Conservation (phyloP, 768 basidiomycete species). For the Gelatoporia subvermispora region DNA sequence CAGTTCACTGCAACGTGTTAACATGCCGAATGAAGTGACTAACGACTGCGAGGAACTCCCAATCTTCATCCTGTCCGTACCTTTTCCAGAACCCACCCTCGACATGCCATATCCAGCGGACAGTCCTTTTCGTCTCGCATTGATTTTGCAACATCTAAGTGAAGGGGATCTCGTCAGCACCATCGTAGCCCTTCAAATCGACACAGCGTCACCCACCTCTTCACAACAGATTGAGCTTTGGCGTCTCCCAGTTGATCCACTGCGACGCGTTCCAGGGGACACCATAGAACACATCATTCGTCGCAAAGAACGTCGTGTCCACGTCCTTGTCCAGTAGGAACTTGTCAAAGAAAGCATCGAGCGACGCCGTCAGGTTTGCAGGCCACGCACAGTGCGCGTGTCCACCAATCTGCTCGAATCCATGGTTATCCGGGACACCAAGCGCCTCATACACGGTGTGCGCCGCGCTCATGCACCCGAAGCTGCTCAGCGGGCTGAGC, state of each 20-base stretch:
- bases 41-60: no score
- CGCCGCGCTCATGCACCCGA: slow-evolving; percentile 47
- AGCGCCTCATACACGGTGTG: slow-evolving; percentile 48
- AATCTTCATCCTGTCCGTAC: no score
- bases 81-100: no score
- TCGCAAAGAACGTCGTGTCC: slow-evolving; percentile 43
- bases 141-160: no score
- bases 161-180: no score
- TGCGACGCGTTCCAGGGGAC: slow-evolving; percentile 33
- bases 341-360: slow-evolving; percentile 52
- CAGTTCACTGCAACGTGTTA: no score
- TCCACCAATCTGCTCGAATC: slow-evolving; percentile 49
- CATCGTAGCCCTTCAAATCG: no score
- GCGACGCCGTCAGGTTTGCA: slow-evolving; percentile 34
- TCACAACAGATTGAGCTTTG: slow-evolving; percentile 26
- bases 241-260: slow-evolving; percentile 49
- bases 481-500: slow-evolving; percentile 47
- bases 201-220: no score
- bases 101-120: no score
- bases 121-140: no score
- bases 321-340: slow-evolving; percentile 45
- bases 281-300: slow-evolving; percentile 37
- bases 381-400: slow-evolving; percentile 57
- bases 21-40: no score
- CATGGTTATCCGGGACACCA: slow-evolving; percentile 42